phyloP scores from a whole-genome alignment of 2,329 filamentous ascomycete genomes.

The Hypoxylon sp. region DNA sequence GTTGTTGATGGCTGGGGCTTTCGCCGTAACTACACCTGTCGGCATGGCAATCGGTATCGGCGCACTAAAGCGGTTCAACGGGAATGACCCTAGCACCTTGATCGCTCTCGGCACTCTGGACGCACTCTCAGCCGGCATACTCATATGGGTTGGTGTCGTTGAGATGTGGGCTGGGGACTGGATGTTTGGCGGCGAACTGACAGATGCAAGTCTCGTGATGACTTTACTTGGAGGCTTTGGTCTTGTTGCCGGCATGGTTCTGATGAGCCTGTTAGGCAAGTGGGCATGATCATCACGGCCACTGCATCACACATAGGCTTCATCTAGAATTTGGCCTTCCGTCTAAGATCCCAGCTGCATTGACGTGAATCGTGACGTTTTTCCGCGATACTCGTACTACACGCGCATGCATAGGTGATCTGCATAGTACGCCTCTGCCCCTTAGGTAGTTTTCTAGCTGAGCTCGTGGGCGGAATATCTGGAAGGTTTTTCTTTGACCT shows the following conservation, averaged over 20 bases:
- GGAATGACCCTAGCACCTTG: conserved; percentile 77
- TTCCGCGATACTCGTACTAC: background rate
- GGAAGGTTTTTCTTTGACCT: background rate
- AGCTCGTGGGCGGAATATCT: background rate
- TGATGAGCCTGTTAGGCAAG: conserved; percentile 82
- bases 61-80: conserved; percentile 79
- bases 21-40: conserved; percentile 80
- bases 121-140: conserved; percentile 80
- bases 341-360: background rate
- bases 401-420: background rate
- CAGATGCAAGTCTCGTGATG: conserved; percentile 64
- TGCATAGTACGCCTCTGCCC: background rate
- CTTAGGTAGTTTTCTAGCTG: background rate
- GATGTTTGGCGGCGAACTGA: conserved; percentile 73
- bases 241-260: conserved; percentile 72
- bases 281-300: conserved; percentile 69
- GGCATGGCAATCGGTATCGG: conserved; percentile 83
- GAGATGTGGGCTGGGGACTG: conserved; percentile 86
- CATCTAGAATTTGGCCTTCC: background rate
- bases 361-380: background rate
- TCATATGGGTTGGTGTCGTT: conserved; percentile 84
- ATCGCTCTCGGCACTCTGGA: conserved; percentile 81
- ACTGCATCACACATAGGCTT: background rate
- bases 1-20: conserved; percentile 72
- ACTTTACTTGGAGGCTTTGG: conserved; percentile 67